phyloP scores from a whole-genome alignment of 2,329 filamentous ascomycete genomes.

The Aspergillus tanneri region DNA sequence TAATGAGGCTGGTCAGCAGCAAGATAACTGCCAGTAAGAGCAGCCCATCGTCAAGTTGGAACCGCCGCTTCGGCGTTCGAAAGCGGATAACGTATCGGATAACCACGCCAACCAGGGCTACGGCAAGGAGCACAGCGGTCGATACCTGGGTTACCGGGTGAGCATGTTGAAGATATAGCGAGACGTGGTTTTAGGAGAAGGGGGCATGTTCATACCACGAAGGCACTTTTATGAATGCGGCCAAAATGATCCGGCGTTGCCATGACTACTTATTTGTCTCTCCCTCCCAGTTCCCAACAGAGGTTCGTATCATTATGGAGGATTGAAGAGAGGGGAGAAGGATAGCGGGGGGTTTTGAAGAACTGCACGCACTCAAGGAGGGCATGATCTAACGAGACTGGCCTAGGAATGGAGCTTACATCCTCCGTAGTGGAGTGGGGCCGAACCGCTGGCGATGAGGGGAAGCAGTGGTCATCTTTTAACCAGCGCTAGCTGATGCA shows the following conservation, averaged over 20 bases:
- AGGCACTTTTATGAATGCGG: background rate
- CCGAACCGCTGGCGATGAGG: too few species aligned
- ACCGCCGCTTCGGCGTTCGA: background rate
- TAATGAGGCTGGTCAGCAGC: background rate
- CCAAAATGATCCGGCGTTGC: background rate
- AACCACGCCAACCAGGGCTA: background rate
- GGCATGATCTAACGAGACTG: background rate
- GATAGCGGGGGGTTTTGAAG: background rate
- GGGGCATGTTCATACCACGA: background rate
- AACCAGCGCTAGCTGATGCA: too few species aligned
- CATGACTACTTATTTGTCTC: background rate
- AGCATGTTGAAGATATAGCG: background rate
- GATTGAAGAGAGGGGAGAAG: background rate
- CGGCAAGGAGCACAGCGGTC: background rate
- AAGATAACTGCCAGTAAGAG: background rate
- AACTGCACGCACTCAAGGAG: background rate
- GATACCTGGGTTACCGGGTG: background rate
- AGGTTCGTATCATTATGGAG: background rate
- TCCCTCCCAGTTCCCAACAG: too few species aligned
- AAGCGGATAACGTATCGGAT: background rate
- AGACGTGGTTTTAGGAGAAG: too few species aligned
- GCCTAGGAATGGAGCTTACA: background rate
- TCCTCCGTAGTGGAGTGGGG: too few species aligned
- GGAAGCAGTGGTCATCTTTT: too few species aligned
- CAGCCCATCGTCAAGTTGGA: background rate